Base-by-base conservation (phyloP, 2,329 filamentous ascomycete genomes). In the Magnaporthiopsis incrustans region DNA sequence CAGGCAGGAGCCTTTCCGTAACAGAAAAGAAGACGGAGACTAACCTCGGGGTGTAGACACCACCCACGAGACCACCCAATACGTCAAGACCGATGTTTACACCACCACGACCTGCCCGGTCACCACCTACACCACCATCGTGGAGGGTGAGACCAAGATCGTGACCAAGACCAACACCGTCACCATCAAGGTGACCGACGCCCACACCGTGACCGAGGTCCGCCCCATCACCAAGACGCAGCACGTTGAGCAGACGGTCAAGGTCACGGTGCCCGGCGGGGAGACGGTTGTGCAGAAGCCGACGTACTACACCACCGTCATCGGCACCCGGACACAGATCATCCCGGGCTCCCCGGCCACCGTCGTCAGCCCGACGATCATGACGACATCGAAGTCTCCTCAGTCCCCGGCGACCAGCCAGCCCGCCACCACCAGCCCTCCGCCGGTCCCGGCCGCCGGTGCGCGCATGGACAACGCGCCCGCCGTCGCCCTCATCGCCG, bases 141-240 rank as follows among this genome's bases (percentile, higher is more conserved):
- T 76, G 2, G 69, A 72, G 64, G 77, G 77, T 30, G 72, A 69
- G 60, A 81, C 78, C 12, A 69, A 78, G 59, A 75, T 76, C 61
- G 64, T 80, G 60, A 79, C 77, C 6, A 68, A 75, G 66, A 82
- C 80, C 8, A 72, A 72, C 65, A 79, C 78, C 3, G 72, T 78
- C 70, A 79, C 77, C 8, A 69, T 77, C 3, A 73, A 73, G 30
- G 69, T 71, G 32, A 77, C 78, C 12, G 72, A 75, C 59, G 69
- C 77, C 65, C 65, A 72, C 70, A 71, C 74, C 25, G 66, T 77
- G 50, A 77, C 74, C 26, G 72, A 75, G 60, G 74, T 78, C 3
- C 69, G 80, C 35, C 77, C 78, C 0, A 72, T 77, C 30, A 82
- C 78, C 25, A 63, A 71, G 65, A 79, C 76, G 30, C 70, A 70